These are phyloP conservation scores for Daldinia bambusicola DNA, from an alignment of 495 filamentous ascomycete genomes.

Conservation along the genomic window DNA sequence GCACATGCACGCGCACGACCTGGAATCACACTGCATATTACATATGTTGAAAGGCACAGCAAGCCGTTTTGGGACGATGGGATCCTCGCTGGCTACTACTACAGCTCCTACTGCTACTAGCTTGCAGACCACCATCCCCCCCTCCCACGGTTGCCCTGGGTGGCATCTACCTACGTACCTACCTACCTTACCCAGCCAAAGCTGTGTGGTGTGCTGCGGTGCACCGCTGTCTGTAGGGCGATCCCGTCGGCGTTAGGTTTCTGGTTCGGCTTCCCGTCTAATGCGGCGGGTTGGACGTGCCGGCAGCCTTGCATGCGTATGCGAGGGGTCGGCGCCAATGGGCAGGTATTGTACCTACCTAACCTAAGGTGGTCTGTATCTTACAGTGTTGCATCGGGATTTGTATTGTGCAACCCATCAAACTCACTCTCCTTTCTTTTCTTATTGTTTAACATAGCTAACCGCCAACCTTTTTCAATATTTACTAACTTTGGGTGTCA, in stretches of 20 bases:
- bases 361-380: no score
- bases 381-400: no score
- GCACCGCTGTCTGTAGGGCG: not conserved
- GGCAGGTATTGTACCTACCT: not conserved
- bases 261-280: not conserved
- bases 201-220: not conserved
- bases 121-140: not conserved
- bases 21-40: not conserved
- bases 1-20: no score
- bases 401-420: no score
- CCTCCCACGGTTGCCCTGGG: not conserved
- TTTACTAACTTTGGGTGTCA: no score
- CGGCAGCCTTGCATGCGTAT: constrained; percentile 5
- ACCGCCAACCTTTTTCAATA: no score
- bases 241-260: not conserved
- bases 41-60: not conserved
- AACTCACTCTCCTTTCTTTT: no score
- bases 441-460: no score
- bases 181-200: not conserved
- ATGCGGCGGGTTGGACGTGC: not conserved
- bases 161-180: not conserved
- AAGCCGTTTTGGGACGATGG: no score
- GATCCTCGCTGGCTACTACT: no score
- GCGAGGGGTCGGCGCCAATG: not conserved
- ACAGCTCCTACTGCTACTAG: no score